A percentile compares a stretch with the other conserved stretches of the same genome.
Evolutionary conservation across 192 early-diverging fungal species (phyloP).

Genomic region (Geranomyces michiganensis): DNA sequence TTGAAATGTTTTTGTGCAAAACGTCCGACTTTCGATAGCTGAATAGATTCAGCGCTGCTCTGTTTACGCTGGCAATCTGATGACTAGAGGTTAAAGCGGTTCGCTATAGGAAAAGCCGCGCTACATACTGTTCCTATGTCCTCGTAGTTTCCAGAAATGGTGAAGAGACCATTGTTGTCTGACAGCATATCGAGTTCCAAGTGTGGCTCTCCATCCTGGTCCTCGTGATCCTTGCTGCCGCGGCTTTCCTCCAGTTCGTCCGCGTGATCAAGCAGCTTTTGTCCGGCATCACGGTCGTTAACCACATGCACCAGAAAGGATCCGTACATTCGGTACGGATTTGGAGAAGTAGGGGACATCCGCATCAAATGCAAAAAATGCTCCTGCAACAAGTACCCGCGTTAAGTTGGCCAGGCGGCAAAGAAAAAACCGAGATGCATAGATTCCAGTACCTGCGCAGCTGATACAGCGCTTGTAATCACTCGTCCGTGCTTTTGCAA

Average conservation of each 20-base stretch:
- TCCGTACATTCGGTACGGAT: slow-evolving; percentile 46
- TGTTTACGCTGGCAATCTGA: slow-evolving; percentile 42
- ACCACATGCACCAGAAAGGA: slow-evolving; percentile 46
- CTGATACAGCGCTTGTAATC: slow-evolving; percentile 40
- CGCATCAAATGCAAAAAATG: slow-evolving; percentile 42
- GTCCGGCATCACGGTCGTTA: slow-evolving; percentile 45
- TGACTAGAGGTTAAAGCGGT: neutral
- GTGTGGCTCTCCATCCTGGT: neutral
- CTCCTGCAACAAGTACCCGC: slow-evolving; percentile 15
- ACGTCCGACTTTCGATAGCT: slow-evolving; percentile 37
- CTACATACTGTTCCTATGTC: slow-evolving; percentile 36
- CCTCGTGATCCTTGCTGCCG: slow-evolving; percentile 21
- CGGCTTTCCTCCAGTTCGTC: slow-evolving; percentile 46
- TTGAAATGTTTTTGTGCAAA: slow-evolving; percentile 42
- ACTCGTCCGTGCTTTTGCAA: slow-evolving; percentile 41
- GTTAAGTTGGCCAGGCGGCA: too few species aligned
- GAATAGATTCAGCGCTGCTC: slow-evolving; percentile 33
- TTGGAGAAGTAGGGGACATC: slow-evolving; percentile 41
- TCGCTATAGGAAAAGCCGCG: neutral
- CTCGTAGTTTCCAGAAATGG: slow-evolving; percentile 41
- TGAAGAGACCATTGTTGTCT: slow-evolving; percentile 33
- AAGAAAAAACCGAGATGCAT: too few species aligned
- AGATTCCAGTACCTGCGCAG: slow-evolving; percentile 20
- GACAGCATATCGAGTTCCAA: neutral
- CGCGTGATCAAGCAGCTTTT: slow-evolving; percentile 45